A percentile compares a stretch with the other conserved stretches of the same genome.
These are phyloP conservation scores for Ophiosphaerella herpotricha DNA, from an alignment of 2,329 filamentous ascomycete species.

Conservation along the genomic window DNA sequence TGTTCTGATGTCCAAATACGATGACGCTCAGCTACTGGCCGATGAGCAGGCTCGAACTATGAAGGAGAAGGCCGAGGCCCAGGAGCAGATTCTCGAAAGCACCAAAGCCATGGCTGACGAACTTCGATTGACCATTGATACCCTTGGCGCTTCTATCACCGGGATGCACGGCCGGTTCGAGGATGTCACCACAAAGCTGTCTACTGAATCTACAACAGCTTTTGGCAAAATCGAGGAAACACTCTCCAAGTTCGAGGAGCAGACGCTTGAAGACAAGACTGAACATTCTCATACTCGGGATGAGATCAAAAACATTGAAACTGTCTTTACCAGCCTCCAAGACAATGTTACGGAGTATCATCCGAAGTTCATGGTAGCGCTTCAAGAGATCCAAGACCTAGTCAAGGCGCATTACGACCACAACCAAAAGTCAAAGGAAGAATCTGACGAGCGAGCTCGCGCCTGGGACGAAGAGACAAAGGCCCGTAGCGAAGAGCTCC, in stretches of 20 bases:
- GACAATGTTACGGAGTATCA: constrained; percentile 80
- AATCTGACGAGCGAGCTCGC: constrained; percentile 50
- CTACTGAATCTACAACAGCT: constrained; percentile 84
- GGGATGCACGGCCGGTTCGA: constrained; percentile 65
- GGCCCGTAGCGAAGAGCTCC: constrained; percentile 49
- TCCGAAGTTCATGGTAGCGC: constrained; percentile 82
- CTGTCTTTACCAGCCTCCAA: constrained; percentile 75
- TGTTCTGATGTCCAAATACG: constrained; percentile 83
- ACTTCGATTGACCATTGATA: constrained; percentile 82
- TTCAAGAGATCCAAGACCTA: constrained; percentile 82
- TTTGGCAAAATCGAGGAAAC: constrained; percentile 83
- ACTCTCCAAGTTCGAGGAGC: constrained; percentile 73
- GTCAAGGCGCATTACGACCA: constrained; percentile 89
- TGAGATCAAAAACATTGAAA: constrained; percentile 75
- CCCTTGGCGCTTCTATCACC: constrained; percentile 69
- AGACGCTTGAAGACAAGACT: constrained; percentile 74
- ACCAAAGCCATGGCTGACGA: constrained; percentile 86
- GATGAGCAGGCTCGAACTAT: constrained; percentile 75
- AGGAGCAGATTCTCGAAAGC: constrained; percentile 72
- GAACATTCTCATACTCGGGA: constrained; percentile 85
- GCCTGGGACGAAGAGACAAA: constrained; percentile 51
- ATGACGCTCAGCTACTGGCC: constrained; percentile 76
- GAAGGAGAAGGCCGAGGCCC: constrained; percentile 73
- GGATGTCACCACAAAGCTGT: constrained; percentile 83
- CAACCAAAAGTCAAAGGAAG: constrained; percentile 64